Base-by-base conservation (phyloP, 768 basidiomycete species). In the Tremella mesenterica region DNA sequence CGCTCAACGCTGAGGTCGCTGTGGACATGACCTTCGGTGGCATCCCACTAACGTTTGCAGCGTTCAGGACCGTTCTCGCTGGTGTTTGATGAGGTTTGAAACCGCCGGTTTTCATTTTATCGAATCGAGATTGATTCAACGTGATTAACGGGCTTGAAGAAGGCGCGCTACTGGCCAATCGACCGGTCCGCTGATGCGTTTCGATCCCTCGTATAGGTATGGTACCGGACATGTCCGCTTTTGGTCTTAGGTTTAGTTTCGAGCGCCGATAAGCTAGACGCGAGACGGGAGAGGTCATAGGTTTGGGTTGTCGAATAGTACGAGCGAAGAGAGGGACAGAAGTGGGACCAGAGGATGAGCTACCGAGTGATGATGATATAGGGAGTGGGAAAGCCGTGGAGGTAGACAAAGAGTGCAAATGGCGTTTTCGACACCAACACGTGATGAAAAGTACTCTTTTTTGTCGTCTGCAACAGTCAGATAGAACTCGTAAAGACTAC, bases 371-470 rank as follows among this genome's bases (percentile, higher is more conserved):
- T 9, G 60, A 56, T 9, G 64, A 65, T 25, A 69, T 64, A 3
- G 63, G 58, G 1, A 52, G 53, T 20, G 67, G 67, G 56, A 69
- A 66, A 1, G 62, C 51, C 1, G 58, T 39, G 16, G 59, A 53
- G 4, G 44, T 43, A 29, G 2, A 58, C 57, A 10, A 45, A 43
- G 29, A 58, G 59, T 7, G 53, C 52, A 27, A 14, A 31, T 4
- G 29, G 45, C 70, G 60, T 44, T 84, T 84, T 39, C 85, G 81
- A 6, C 91, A 88, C 88, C 90, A 95, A 20, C 89, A 83, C 1
- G 88, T 85, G 54, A 95, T 80, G 75, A 93, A 96, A 51, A 97
- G 75, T 64, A 96, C 82, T 20, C 92, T 83, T 76, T 92, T 95
- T 75, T 69, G 67, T 12, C 68, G 69, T 54, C 71, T 73, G 39